A percentile compares a stretch with the other conserved stretches of the same genome.
Evolutionary conservation across 176 grass and related monocot genomes (phyloP).

Genomic region (Guadua angustifolia): DNA sequence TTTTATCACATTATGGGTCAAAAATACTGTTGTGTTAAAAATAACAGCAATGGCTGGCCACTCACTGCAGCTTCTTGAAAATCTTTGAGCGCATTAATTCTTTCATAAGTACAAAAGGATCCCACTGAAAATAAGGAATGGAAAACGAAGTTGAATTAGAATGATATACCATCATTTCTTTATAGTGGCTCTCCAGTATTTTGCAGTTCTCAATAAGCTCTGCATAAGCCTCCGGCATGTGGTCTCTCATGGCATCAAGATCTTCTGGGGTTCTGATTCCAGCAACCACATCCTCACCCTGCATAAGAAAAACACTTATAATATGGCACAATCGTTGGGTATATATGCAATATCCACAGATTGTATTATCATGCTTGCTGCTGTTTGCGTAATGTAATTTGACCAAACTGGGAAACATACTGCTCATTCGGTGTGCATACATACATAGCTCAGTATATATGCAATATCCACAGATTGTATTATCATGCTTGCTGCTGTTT

Average conservation of each 20-base stretch:
- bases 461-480: background rate
- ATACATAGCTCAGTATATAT: background rate
- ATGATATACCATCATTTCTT: constrained; percentile 89
- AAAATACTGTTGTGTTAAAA: constrained; percentile 13
- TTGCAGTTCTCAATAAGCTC: constrained; percentile 94
- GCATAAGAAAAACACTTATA: constrained; percentile 9
- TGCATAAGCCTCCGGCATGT: constrained; percentile 72
- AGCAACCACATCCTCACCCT: constrained; percentile 98
- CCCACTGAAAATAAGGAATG: background rate
- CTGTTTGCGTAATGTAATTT: background rate
- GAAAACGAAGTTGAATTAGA: constrained; percentile 22
- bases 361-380: background rate
- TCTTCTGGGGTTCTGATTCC: constrained; percentile 94
- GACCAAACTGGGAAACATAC: background rate
- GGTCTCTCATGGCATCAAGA: constrained; percentile 73
- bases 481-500: background rate
- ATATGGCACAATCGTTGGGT: background rate
- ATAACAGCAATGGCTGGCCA: background rate
- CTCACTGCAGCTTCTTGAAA: constrained; percentile 5
- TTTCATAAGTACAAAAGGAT: constrained; percentile 10
- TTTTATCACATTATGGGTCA: background rate
- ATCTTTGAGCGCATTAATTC: constrained; percentile 16
- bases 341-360: background rate
- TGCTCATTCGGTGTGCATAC: background rate
- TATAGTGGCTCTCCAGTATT: constrained; percentile 91